Percentiles rank a stretch among this genome's conserved stretches.
Evolutionary conservation across 768 basidiomycete genomes (phyloP).

Genomic region (Termitomyces sp.): DNA sequence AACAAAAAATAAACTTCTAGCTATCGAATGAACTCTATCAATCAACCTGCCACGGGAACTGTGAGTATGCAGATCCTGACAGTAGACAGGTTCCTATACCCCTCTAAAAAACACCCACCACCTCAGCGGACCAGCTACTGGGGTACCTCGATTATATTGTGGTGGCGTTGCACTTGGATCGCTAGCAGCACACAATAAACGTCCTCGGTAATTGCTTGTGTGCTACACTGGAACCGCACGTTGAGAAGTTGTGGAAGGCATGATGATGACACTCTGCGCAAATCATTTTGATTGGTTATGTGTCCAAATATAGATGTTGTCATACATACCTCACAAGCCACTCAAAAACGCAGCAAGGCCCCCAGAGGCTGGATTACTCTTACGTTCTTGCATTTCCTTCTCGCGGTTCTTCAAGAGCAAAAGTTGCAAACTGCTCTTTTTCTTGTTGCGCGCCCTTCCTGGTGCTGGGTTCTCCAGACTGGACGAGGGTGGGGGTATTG

Average conservation of each 20-base stretch:
- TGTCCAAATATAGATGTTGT: background rate
- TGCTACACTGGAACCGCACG: constrained; percentile 17
- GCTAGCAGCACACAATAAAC: too few relatives aligned
- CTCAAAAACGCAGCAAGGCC: constrained; percentile 53
- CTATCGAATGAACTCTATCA: too few relatives aligned
- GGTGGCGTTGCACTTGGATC: too few relatives aligned
- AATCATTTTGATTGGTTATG: background rate
- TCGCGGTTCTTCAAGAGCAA: constrained; percentile 60
- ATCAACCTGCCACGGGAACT: too few relatives aligned
- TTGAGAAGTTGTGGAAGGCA: background rate
- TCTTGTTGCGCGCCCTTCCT: constrained; percentile 39
- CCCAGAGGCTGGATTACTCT: constrained; percentile 18
- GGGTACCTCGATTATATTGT: too few relatives aligned
- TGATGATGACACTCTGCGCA: background rate
- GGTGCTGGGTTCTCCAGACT: constrained; percentile 4
- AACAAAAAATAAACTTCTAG: too few relatives aligned
- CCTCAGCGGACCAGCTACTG: too few relatives aligned
- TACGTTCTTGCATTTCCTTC: constrained; percentile 36
- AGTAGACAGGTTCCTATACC: too few relatives aligned
- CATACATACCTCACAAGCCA: constrained; percentile 23
- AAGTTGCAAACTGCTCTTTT: constrained; percentile 52
- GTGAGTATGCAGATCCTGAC: too few relatives aligned
- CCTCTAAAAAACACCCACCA: too few relatives aligned
- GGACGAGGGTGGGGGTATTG: background rate
- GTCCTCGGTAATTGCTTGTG: too few relatives aligned